These are phyloP conservation scores for Emericellopsis cladophorae DNA, from an alignment of 2,329 filamentous ascomycete species.

Conservation along the genomic window DNA sequence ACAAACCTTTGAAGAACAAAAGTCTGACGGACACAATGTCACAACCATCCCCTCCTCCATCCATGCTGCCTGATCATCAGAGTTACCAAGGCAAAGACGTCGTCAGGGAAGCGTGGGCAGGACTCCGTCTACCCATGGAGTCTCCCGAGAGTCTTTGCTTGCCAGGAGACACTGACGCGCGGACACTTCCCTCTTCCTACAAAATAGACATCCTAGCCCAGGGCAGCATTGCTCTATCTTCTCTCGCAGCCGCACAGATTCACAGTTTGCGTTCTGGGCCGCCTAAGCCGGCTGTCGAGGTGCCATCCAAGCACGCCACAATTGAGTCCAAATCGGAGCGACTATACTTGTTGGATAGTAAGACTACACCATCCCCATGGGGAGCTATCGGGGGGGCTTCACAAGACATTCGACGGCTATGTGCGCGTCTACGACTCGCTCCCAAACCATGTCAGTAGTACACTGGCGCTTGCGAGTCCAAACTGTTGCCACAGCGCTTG, in stretches of 20 bases:
- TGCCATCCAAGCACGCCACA: constrained; percentile 30
- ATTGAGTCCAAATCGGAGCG: constrained; percentile 41
- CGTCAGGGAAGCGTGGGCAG: constrained; percentile 3
- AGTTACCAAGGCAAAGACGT: constrained; percentile 3
- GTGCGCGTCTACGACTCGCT: constrained; percentile 44
- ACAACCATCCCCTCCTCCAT: too few relatives aligned
- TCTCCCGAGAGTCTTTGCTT: constrained; percentile 6
- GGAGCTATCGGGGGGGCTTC: constrained; percentile 34
- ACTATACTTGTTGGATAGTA: constrained; percentile 29
- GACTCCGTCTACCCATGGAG: constrained; percentile 5
- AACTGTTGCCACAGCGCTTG: neutral
- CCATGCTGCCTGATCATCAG: neutral
- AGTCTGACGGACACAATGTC: too few relatives aligned
- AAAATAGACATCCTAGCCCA: constrained; percentile 41
- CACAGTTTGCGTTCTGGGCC: constrained; percentile 18
- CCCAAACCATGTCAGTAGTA: constrained; percentile 31
- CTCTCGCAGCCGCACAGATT: constrained; percentile 33
- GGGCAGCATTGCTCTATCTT: constrained; percentile 34
- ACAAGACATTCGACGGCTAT: constrained; percentile 35
- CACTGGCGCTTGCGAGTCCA: constrained; percentile 23
- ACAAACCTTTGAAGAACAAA: too few relatives aligned
- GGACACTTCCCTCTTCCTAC: constrained; percentile 34
- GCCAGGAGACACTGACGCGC: constrained; percentile 4
- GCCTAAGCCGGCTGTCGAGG: constrained; percentile 13
- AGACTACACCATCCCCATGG: constrained; percentile 18